Conservation (phyloP, 306 rosid species). For the Cucumis hystrix region DNA sequence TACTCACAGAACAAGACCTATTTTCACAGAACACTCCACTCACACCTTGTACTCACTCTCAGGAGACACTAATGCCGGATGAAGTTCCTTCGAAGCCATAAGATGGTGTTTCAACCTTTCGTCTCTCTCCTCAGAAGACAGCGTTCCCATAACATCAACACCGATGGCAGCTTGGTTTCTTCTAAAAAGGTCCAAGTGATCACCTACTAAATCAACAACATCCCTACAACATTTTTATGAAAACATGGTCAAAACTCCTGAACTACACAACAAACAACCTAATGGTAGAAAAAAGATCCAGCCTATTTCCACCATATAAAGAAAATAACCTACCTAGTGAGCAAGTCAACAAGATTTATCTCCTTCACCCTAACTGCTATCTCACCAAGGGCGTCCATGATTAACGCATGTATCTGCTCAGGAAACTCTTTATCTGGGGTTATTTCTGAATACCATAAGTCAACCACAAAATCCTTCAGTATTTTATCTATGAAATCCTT, state of each 20-base stretch:
- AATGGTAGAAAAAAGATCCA: not conserved
- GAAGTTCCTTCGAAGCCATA: conserved; percentile 83
- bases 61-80: conserved; percentile 87
- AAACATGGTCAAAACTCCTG: conserved; percentile 6
- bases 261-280: not conserved
- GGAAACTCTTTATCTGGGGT: conserved; percentile 88
- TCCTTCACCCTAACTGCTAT: conserved; percentile 61
- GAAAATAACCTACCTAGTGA: conserved; percentile 53
- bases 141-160: conserved; percentile 72
- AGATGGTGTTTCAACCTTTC: conserved; percentile 82
- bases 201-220: conserved; percentile 66
- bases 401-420: conserved; percentile 46
- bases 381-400: conserved; percentile 92
- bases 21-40: conserved; percentile 51
- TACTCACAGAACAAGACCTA: conserved; percentile 8
- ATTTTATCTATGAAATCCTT: conserved; percentile 56
- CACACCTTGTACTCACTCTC: conserved; percentile 99
- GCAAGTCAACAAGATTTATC: conserved; percentile 81
- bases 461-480: conserved; percentile 78
- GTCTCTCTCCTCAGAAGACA: conserved; percentile 94
- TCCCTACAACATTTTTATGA: conserved; percentile 49
- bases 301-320: not conserved
- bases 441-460: conserved; percentile 77
- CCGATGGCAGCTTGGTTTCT: conserved; percentile 89
- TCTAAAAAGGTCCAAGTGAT: conserved; percentile 88